Conservation (phyloP, 2,329 filamentous ascomycete species). For the Graphilbum ipis-grandicollis region DNA sequence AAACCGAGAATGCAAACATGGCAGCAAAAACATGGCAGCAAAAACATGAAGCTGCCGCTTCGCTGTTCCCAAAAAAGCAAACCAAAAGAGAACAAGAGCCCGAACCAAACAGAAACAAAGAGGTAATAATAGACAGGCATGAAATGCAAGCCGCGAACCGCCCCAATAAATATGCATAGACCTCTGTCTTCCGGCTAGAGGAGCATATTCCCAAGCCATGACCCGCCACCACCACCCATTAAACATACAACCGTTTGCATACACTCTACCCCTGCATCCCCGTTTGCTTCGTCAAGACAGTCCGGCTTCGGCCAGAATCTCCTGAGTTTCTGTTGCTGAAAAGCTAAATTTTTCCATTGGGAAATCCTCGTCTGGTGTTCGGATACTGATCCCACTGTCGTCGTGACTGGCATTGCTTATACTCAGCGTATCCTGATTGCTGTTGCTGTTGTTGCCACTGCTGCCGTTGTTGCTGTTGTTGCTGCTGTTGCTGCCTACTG, state of each 20-base stretch:
- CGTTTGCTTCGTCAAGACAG: conserved; percentile 10
- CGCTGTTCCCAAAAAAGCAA: background rate
- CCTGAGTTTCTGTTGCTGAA: conserved; percentile 11
- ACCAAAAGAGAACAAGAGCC: conserved; percentile 1
- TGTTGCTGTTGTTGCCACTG: conserved; percentile 5
- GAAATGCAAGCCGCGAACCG: too few species aligned
- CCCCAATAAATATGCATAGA: too few species aligned
- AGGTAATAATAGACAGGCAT: too few species aligned
- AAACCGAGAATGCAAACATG: background rate
- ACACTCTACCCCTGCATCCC: too few species aligned
- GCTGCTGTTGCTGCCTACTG: conserved; percentile 1
- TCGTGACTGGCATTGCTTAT: conserved; percentile 36
- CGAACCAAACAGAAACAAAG: background rate
- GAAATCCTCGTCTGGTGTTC: conserved; percentile 49
- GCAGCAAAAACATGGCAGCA: background rate
- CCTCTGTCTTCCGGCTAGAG: too few species aligned
- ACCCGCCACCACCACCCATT: background rate
- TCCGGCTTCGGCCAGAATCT: conserved; percentile 13
- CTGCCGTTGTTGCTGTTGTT: conserved; percentile 9
- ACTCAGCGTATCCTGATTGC: conserved; percentile 26
- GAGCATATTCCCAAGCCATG: background rate
- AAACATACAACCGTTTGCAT: too few species aligned
- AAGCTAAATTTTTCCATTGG: conserved; percentile 39
- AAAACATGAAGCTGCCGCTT: too few species aligned
- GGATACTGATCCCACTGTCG: conserved; percentile 59